Base-by-base conservation (phyloP, 2,329 filamentous ascomycete species). In the Sporothrix brunneoviolacea region DNA sequence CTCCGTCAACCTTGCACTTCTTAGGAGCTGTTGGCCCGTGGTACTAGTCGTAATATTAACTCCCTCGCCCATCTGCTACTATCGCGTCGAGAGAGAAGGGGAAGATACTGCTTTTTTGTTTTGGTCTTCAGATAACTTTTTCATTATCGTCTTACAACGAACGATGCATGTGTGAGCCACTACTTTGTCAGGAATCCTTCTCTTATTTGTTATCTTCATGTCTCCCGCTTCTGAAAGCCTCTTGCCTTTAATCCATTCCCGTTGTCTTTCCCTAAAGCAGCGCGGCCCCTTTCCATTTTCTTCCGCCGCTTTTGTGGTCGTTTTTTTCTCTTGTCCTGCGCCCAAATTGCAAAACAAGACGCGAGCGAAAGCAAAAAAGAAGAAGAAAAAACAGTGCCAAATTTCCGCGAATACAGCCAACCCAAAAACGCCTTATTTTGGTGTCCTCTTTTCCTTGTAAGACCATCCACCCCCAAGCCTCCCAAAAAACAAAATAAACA, bases 361-460 rank as follows among this genome's bases (percentile, higher is more conserved):
- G 12, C 16, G 15, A 15, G 39, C 12, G 10, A 8, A 4, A 10
- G 9, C 27, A 21, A 38, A 16, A 50, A 39, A 38, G 27, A 16
- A 24, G 19, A 27, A 36, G 24, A 32, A 45, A 32, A 13, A 33
- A 15, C 27, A 46, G 39, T 27, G 33, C 13, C 44, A 10, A 33
- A 30, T 30, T 21, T 22, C 24, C 44, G 12, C 18, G 35, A 30
- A 8, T 15, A 37, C 10, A 21, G 22, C 43, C 43, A 38, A 32
- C 22, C 21, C 24, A 27, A 38, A 47, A 45, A 47, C 44, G 44
- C 44, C 44, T n/a, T 38, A 39, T 39, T 47, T 47, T 38, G 35
- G 24, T 47, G 33, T 32, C 35, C 36, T 35, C 27, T 21, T 38
- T 47, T 47, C 16, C 32, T n/a, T 18, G 19, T 15, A 48, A 38